Percentiles rank a stretch among this genome's conserved stretches.
Evolutionary conservation across 2,329 filamentous ascomycete genomes (phyloP).

Genomic region (Arachnomyces sp.): DNA sequence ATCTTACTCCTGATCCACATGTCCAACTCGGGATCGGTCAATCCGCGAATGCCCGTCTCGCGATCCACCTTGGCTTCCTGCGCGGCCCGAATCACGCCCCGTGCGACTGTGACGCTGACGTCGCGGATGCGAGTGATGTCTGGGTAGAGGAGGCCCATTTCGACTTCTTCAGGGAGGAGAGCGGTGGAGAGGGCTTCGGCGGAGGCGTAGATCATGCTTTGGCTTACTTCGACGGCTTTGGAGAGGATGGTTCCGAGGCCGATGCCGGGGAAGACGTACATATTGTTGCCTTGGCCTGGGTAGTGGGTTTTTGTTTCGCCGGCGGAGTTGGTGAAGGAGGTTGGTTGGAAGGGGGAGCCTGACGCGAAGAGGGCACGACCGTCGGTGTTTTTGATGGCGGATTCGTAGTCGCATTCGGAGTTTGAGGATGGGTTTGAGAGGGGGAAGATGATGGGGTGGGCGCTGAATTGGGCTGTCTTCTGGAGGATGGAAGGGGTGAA

Average conservation of each 20-base stretch:
- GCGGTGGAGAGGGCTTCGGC: constrained; percentile 72
- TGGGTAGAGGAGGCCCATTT: constrained; percentile 81
- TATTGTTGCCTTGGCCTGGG: constrained; percentile 71
- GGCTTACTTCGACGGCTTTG: constrained; percentile 79
- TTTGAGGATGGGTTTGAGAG: constrained; percentile 94
- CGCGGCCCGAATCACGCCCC: constrained; percentile 88
- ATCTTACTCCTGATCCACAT: constrained; percentile 42
- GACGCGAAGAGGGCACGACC: constrained; percentile 90
- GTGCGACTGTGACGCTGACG: constrained; percentile 75
- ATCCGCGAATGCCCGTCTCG: constrained; percentile 35
- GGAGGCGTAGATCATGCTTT: constrained; percentile 95
- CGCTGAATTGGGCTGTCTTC: constrained; percentile 55
- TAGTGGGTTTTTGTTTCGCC: constrained; percentile 60
- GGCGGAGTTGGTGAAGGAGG: constrained; percentile 55
- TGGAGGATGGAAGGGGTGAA: constrained; percentile 84
- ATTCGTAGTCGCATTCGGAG: constrained; percentile 95
- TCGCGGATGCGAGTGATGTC: constrained; percentile 86
- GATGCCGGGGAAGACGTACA: constrained; percentile 95
- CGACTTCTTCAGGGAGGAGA: constrained; percentile 72
- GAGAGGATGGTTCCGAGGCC: constrained; percentile 87
- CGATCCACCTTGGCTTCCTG: constrained; percentile 67
- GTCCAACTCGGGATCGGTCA: constrained; percentile 38
- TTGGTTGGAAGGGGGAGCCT: constrained; percentile 78
- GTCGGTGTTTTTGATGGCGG: constrained; percentile 83
- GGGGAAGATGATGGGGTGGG: constrained; percentile 86